Evolutionary conservation across 371 early-diverging fungal species (phyloP), one percentile per base, ranked within the genome.

Genomic region (Saksenaea vasiformis): DNA sequence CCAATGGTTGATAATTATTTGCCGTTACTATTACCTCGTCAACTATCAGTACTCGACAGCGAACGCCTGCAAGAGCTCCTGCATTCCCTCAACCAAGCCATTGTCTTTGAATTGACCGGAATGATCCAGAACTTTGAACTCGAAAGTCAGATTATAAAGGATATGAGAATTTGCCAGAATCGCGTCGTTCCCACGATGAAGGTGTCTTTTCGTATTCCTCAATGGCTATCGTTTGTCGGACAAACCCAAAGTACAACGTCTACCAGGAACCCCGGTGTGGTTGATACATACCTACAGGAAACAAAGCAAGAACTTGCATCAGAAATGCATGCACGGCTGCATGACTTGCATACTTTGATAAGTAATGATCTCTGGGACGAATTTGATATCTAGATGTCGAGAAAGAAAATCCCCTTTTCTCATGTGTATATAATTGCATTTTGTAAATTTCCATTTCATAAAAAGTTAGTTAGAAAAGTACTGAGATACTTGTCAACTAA

Each of bases 1-100:
- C 58, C 58, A 9, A 38, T 56, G 8, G 39, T 69, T 0, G 54
- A 43, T 5, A 60, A 54, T 44, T 38, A 56, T 11, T 39, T 69
- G 34, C 64, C 61, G 8, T 26, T 47, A 11, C 51, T 47, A 9
- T 22, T 47, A 22, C 51, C 51, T 1, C 51, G 22, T 11, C 24
- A 47, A 10, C 0, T 47, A 10, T 47, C 51, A 7, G 22, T 5
- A 47, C 24, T 26, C 0, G 22, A 47, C 10, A 22, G 3, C 24
- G 22, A 10, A 17, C 51, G 51, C 8, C 22, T 47, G 22, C 10
- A 26, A 5, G 51, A 47, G 51, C 27, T 47, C 10, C 22, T 47
- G 5, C 51, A 8, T 10, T 47, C 51, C 8, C n/a, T 47, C 10
- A 47, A 47, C 9, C 26, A 47, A 24, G 51, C 24, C 22, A 22